Evolutionary conservation across 768 basidiomycete genomes (phyloP).

Genomic region (Fistulinella prunicolor): DNA sequence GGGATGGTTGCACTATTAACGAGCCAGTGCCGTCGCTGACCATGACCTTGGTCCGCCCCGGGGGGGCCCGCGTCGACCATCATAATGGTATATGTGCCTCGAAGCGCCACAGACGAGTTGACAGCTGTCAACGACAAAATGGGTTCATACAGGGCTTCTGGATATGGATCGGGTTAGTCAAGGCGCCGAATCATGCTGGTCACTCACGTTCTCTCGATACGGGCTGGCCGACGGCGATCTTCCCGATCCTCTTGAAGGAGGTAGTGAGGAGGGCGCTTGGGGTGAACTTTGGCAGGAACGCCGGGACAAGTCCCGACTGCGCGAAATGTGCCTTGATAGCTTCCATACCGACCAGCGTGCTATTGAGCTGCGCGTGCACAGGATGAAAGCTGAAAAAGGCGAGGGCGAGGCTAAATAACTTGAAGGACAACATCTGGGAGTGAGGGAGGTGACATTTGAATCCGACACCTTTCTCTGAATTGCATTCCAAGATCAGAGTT

Average conservation of each 20-base stretch:
- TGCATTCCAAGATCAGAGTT: conserved; percentile 20
- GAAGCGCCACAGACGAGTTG: conserved; percentile 44
- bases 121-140: conserved; percentile 48
- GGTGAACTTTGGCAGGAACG: conserved; percentile 54
- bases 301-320: conserved; percentile 59
- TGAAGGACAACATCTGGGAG: conserved; percentile 16
- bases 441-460: neutral
- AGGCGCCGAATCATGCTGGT: neutral
- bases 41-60: conserved; percentile 53
- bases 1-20: conserved; percentile 58
- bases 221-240: conserved; percentile 54
- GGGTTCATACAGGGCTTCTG: conserved; percentile 60
- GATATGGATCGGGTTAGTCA: neutral
- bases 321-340: conserved; percentile 69
- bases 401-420: conserved; percentile 23
- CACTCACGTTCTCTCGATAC: conserved; percentile 56
- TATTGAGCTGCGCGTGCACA: conserved; percentile 45
- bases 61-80: conserved; percentile 76
- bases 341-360: conserved; percentile 44
- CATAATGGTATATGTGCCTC: conserved; percentile 58
- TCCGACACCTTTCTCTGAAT: neutral
- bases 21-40: conserved; percentile 79
- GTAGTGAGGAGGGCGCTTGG: conserved; percentile 58
- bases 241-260: conserved; percentile 47
- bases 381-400: conserved; percentile 37